Conservation (phyloP, 176 grass and related monocot species). For the Musa troglodytarum region DNA sequence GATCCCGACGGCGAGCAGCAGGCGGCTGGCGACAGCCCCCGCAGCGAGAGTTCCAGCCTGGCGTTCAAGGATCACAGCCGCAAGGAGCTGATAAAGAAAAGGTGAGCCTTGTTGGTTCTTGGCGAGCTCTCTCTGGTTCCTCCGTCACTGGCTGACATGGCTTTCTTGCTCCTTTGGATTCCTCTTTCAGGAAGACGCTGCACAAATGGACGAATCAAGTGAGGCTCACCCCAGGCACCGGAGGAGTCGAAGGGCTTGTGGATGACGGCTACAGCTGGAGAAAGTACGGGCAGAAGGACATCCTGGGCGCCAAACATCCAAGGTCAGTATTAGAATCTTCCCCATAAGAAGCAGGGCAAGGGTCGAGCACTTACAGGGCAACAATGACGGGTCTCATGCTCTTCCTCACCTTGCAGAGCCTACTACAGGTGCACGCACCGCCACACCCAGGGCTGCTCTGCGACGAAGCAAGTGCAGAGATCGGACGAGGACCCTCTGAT, state of each 20-base stretch:
- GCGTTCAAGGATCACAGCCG: constrained; percentile 17
- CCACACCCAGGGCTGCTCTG: constrained; percentile 42
- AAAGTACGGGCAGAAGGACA: constrained; percentile 98
- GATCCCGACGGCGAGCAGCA: constrained; percentile 1
- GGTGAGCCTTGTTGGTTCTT: constrained; percentile 18
- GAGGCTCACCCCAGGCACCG: constrained; percentile 20
- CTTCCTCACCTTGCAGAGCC: constrained; percentile 28
- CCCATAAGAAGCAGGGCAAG: too few species aligned
- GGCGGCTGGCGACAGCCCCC: constrained; percentile 31
- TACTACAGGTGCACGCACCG: constrained; percentile 94
- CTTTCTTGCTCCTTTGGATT: not conserved
- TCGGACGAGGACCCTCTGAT: constrained; percentile 46
- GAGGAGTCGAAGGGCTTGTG: constrained; percentile 29
- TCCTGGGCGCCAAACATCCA: constrained; percentile 75
- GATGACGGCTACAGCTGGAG: constrained; percentile 80
- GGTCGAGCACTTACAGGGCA: too few species aligned
- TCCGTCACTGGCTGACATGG: not conserved
- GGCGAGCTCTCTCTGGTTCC: not conserved
- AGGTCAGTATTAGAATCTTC: constrained; percentile 37
- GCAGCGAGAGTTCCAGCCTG: constrained; percentile 43
- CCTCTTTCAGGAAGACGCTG: constrained; percentile 36
- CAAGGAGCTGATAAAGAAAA: constrained; percentile 57
- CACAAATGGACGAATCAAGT: constrained; percentile 38
- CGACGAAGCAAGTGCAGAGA: constrained; percentile 89
- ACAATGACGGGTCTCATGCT: too few species aligned